A percentile compares a stretch with the other conserved stretches of the same genome.
These are phyloP conservation scores for Vishniacozyma victoriae DNA, from an alignment of 768 basidiomycete genomes.

Conservation along the genomic window DNA sequence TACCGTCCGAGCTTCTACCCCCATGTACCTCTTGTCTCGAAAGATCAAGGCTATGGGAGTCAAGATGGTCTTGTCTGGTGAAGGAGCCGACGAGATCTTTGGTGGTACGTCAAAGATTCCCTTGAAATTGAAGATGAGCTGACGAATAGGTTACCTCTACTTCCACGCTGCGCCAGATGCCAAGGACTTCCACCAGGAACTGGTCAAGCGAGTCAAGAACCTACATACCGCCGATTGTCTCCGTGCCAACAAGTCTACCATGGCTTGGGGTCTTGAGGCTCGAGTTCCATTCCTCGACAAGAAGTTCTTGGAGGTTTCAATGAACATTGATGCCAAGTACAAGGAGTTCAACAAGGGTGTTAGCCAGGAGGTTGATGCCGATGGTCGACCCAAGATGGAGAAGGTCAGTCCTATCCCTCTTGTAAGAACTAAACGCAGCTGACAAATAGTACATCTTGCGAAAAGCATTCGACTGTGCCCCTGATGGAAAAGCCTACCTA, in stretches of 20 bases:
- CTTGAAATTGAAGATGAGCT: not conserved
- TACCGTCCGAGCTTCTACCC: constrained; percentile 92
- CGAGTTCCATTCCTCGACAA: constrained; percentile 99
- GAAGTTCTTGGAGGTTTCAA: constrained; percentile 83
- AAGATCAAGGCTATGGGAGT: constrained; percentile 99
- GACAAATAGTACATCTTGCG: constrained; percentile 74
- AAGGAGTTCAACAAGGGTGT: constrained; percentile 86
- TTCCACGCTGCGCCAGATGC: constrained; percentile 96
- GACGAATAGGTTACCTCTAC: constrained; percentile 73
- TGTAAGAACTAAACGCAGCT: constrained; percentile 4
- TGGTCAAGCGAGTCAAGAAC: constrained; percentile 90
- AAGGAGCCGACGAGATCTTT: constrained; percentile 95
- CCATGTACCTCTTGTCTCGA: constrained; percentile 95
- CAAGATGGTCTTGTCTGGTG: constrained; percentile 98
- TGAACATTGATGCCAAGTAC: constrained; percentile 79
- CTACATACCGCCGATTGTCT: constrained; percentile 95
- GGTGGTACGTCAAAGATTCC: constrained; percentile 58
- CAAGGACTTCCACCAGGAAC: constrained; percentile 87
- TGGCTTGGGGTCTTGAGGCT: constrained; percentile 99
- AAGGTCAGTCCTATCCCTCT: constrained; percentile 57
- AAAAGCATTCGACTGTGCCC: constrained; percentile 86
- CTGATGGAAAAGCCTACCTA: constrained; percentile 77
- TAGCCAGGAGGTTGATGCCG: constrained; percentile 66
- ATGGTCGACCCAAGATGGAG: constrained; percentile 89
- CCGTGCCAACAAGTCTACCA: constrained; percentile 99